phyloP scores from a whole-genome alignment of 345 rosid genomes.

The Capsella bursapastoris region DNA sequence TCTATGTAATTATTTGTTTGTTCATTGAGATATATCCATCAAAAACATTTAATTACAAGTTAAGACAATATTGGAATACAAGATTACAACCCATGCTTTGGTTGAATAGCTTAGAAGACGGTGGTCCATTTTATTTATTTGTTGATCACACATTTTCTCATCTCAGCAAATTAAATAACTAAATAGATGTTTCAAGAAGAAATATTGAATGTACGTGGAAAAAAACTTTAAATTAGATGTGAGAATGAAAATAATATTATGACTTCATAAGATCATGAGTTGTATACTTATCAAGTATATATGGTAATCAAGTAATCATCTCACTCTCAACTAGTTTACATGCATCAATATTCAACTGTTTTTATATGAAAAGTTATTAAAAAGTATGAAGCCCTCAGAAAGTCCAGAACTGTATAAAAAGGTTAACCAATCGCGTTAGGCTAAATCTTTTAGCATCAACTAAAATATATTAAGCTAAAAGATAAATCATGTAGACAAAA shows the following conservation, averaged over 20 bases:
- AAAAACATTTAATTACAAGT: constrained; percentile 13
- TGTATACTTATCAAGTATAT: too few relatives aligned
- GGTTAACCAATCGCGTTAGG: not conserved
- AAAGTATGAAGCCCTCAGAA: not conserved
- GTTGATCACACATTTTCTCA: not conserved
- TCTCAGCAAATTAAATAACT: not conserved
- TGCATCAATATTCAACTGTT: not conserved
- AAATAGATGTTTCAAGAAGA: not conserved
- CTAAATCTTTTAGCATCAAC: not conserved
- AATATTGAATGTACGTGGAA: not conserved
- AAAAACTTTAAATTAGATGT: not conserved
- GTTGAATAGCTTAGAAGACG: constrained; percentile 3
- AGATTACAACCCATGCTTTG: constrained; percentile 5
- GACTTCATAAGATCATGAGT: too few relatives aligned
- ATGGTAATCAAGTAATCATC: not conserved
- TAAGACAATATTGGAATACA: not conserved
- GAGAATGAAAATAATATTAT: not conserved
- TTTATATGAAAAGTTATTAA: not conserved
- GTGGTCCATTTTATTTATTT: constrained; percentile 28
- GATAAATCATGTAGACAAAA: not conserved
- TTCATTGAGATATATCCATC: not conserved
- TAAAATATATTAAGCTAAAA: not conserved
- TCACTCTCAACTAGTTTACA: not conserved
- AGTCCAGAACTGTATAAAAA: too few relatives aligned
- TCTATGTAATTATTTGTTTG: not conserved